Percentiles rank a stretch among this genome's conserved stretches.
These are phyloP conservation scores for Suillus decipiens DNA, from an alignment of 768 basidiomycete species.

Conservation along the genomic window DNA sequence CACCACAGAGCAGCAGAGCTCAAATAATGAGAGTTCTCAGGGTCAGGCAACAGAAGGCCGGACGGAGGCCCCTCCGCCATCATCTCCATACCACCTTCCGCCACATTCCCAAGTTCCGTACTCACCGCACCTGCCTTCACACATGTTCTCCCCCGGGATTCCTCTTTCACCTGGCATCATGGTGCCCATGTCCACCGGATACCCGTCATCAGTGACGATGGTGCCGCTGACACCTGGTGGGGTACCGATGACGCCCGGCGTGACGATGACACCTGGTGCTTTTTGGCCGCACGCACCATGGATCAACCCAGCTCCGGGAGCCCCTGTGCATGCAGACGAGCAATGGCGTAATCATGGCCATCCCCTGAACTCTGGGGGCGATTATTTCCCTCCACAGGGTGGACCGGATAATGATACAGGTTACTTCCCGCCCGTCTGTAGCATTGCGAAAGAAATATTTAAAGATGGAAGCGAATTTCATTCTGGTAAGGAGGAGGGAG, in stretches of 20 bases:
- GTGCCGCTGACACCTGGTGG: slow-evolving; percentile 25
- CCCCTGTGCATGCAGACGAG: slow-evolving; percentile 45
- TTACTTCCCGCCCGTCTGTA: slow-evolving; percentile 46
- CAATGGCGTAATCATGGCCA: slow-evolving; percentile 12
- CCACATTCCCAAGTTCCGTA: slow-evolving; percentile 26
- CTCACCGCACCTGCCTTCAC: slow-evolving; percentile 22
- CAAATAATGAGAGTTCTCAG: slow-evolving; percentile 15
- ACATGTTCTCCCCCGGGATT: slow-evolving; percentile 33
- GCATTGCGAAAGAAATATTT: slow-evolving; percentile 39
- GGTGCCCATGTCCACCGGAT: slow-evolving; percentile 28
- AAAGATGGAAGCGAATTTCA: slow-evolving; percentile 22
- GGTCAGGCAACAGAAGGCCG: not conserved
- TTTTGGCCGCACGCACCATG: slow-evolving; percentile 65
- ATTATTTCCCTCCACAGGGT: slow-evolving; percentile 46
- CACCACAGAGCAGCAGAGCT: slow-evolving; percentile 1
- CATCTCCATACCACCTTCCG: slow-evolving; percentile 16
- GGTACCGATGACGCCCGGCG: slow-evolving; percentile 51
- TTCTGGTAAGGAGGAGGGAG: slow-evolving; percentile 4
- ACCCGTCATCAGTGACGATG: slow-evolving; percentile 20
- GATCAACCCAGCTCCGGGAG: slow-evolving; percentile 64
- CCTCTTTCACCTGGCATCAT: slow-evolving; percentile 34
- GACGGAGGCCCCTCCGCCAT: slow-evolving; percentile 12
- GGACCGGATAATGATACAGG: slow-evolving; percentile 27
- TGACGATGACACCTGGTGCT: slow-evolving; percentile 71
- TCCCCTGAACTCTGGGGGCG: slow-evolving; percentile 13